These are phyloP conservation scores for Onygenales sp. DNA, from an alignment of 2,329 filamentous ascomycete species.

Conservation along the genomic window DNA sequence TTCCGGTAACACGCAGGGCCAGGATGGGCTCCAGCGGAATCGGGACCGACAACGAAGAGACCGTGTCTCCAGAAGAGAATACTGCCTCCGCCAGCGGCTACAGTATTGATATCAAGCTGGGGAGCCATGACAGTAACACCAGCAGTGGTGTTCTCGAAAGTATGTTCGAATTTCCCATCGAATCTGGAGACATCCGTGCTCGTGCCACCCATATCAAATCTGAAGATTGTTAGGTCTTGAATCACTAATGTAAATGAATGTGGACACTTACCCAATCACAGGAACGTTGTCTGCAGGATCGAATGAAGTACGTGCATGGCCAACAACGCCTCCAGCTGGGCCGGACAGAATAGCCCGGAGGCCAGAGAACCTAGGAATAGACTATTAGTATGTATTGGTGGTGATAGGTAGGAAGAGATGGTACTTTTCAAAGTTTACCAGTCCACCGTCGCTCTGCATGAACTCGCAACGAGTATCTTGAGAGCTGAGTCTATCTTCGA, in stretches of 20 bases:
- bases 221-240: too few relatives aligned
- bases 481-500: too few relatives aligned
- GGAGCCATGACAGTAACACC: slow-evolving; percentile 91
- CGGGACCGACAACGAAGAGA: slow-evolving; percentile 83
- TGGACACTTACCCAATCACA: slow-evolving; percentile 51
- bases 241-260: too few relatives aligned
- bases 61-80: slow-evolving; percentile 78
- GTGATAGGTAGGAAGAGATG: too few relatives aligned
- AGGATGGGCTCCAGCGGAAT: slow-evolving; percentile 83
- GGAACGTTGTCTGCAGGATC: slow-evolving; percentile 72
- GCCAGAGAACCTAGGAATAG: slow-evolving; percentile 56
- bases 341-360: slow-evolving; percentile 82
- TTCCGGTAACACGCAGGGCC: slow-evolving; percentile 90
- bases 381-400: too few relatives aligned
- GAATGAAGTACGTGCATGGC: slow-evolving; percentile 88
- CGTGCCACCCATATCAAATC: slow-evolving; percentile 93
- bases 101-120: slow-evolving; percentile 89
- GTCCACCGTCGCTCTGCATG: neutral
- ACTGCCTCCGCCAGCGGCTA: slow-evolving; percentile 68
- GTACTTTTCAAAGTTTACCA: too few relatives aligned
- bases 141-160: slow-evolving; percentile 87
- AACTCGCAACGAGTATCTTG: neutral
- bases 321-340: slow-evolving; percentile 87
- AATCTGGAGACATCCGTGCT: slow-evolving; percentile 87
- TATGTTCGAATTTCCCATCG: slow-evolving; percentile 80